Evolutionary conservation across 441 rosid genomes (phyloP), one percentile per base, ranked within the genome.

Genomic region (Isatis lusitanica): DNA sequence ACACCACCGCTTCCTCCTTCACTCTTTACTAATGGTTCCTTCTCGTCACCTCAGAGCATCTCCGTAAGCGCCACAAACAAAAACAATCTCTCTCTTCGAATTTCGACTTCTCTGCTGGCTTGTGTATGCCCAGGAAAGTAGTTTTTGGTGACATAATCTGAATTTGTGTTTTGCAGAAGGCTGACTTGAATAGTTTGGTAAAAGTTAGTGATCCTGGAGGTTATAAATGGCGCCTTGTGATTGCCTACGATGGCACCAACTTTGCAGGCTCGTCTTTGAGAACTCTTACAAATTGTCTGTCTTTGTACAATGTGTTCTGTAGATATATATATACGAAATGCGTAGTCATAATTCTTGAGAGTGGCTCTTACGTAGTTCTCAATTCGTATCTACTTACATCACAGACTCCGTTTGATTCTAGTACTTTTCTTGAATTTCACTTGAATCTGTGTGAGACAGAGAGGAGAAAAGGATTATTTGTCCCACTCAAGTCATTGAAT

Each of bases 181-280:
- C 63, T 36, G 57, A 60, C 3, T 31, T 76, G 10, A 75, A 30
- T 42, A 66, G 13, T 58, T 26, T 62, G 60, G 71, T 55, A 31
- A 87, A 81, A 43, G 72, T 73, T 18, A 55, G 68, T 33, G 74
- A 68, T 42, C 57, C 62, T 42, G 74, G 42, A 8, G 65, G 73
- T 39, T 87, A 63, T 70, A 92, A 88, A 72, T 94, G 97, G 98
- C 94, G 97, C 63, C 77, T 94, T 80, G 87, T 90, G 63, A 79
- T 94, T 13, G 86, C 96, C 8, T 94, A 94, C 55, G 98, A 90
- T 42, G 97, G 98, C 76, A 88, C 98, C 35, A 76, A 47, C 56
- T 94, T 86, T 70, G 83, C 93, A 78, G 97, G 97, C 86, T 72
- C 40, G 33, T 64, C 43, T 38, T 39, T 28, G 9, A 47, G 6